Percentiles rank a stretch among this genome's conserved stretches.
Conservation (phyloP, 2,329 filamentous ascomycete species). For the Apiospora rasikravindrae region DNA sequence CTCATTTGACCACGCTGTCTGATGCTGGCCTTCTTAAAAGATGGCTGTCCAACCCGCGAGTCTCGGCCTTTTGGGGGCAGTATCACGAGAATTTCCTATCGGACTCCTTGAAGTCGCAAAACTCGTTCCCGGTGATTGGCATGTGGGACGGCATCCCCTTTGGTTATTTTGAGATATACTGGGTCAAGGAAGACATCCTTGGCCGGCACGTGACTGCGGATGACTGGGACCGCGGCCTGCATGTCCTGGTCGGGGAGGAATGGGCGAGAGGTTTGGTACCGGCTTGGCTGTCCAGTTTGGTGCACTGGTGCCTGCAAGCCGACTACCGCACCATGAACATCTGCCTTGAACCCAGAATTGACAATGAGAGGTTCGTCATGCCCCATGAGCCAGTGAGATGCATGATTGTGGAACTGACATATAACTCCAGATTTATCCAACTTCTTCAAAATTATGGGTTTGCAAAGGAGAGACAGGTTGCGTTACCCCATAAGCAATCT, state of each 20-base stretch:
- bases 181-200: slow-evolving; percentile 90
- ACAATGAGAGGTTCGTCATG: slow-evolving; percentile 78
- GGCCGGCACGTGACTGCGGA: slow-evolving; percentile 71
- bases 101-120: slow-evolving; percentile 65
- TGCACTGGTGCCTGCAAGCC: slow-evolving; percentile 82
- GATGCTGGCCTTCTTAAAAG: slow-evolving; percentile 71
- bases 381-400: no score
- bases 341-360: slow-evolving; percentile 86
- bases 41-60: slow-evolving; percentile 89
- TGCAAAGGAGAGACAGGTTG: slow-evolving; percentile 82
- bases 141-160: slow-evolving; percentile 96
- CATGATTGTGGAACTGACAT: slow-evolving; percentile 22
- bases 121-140: slow-evolving; percentile 90
- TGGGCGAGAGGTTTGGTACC: slow-evolving; percentile 85
- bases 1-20: slow-evolving; percentile 50
- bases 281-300: slow-evolving; percentile 81
- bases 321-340: slow-evolving; percentile 84
- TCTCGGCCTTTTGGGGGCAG: slow-evolving; percentile 83
- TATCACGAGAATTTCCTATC: slow-evolving; percentile 70
- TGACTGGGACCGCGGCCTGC: slow-evolving; percentile 88
- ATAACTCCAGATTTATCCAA: slow-evolving; percentile 61
- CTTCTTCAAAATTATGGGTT: slow-evolving; percentile 81
- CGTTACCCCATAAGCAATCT: slow-evolving; percentile 90
- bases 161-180: slow-evolving; percentile 97
- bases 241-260: slow-evolving; percentile 89